Base-by-base conservation (phyloP, 2,329 filamentous ascomycete genomes). In the Penicillium polonicum region DNA sequence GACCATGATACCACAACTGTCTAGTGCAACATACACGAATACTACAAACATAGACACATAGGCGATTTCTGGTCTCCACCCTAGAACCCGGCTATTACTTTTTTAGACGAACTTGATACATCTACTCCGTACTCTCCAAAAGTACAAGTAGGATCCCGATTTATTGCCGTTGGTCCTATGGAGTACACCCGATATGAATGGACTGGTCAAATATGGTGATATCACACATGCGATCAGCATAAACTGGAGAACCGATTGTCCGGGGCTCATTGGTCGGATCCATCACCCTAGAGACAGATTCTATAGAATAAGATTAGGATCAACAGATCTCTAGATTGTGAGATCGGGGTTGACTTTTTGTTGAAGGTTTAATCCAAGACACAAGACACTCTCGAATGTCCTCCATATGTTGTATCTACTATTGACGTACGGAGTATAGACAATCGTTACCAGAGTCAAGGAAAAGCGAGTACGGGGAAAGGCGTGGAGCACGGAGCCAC, bases 251-350 rank as follows among this genome's bases (percentile, higher is more conserved):
- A 23, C 38, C 6, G 19, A 25, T 23, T 33, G 8, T 43, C 27
- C 38, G 15, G 7, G 27, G 27, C 39, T 44, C 38, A 52, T 52
- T 52, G 49, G 49, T 31, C 6, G 4, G 39, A 35, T 25, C 19
- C 21, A 46, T 46, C 48, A 27, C 33, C 54, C 48, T 29, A 56
- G 36, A 25, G 43, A 43, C 31, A 36, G 48, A 38, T 52, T 39
- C 21, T 10, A 39, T 49, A 21, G 45, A 19, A 17, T 55, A 52
- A 61, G 41, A 65, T 63, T 63, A 36, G 36, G 63, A 64, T 65
- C 63, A 53, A 29, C 39, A 39, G 57, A 61, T 64, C 56, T 58
- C 21, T 31, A 49, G 27, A 42, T 41, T 51, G 39, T 35, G 42
- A 45, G 52, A 52, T 55, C 49, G 38, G 50, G 42, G 46, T 48